A percentile compares a stretch with the other conserved stretches of the same genome.
Conservation (phyloP, 345 rosid species). For the Eucalyptus polybractea region DNA sequence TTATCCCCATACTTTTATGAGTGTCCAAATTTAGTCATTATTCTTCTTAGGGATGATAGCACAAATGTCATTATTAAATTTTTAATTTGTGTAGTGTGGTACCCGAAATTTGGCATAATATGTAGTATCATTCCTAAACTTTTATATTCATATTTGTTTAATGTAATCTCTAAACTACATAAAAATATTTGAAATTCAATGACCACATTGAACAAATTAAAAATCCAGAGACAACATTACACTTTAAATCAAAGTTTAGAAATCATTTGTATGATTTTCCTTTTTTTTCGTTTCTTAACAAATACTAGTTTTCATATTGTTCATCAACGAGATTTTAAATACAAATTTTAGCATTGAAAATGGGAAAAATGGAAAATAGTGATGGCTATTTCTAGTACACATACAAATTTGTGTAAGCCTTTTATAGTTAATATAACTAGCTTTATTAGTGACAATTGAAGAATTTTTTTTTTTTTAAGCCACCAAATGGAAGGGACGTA, state of each 20-base stretch:
- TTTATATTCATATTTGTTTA: too few species aligned
- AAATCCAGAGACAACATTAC: rapidly evolving
- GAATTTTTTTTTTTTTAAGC: too few species aligned
- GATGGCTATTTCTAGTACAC: neutral
- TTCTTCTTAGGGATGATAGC: neutral
- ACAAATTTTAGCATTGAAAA: neutral
- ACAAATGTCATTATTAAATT: neutral
- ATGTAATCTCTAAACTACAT: too few species aligned
- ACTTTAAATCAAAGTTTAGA: neutral
- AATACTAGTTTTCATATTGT: neutral
- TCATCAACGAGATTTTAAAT: neutral
- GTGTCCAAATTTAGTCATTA: neutral
- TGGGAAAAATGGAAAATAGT: neutral
- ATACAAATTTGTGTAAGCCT: neutral
- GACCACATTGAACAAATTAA: too few species aligned
- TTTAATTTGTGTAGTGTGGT: too few species aligned
- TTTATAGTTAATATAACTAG: neutral
- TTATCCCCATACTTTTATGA: neutral
- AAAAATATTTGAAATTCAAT: too few species aligned
- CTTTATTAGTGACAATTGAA: too few species aligned
- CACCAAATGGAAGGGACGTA: too few species aligned
- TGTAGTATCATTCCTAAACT: rapidly evolving
- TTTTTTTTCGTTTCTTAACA: neutral
- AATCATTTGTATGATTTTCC: neutral
- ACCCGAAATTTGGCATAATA: neutral